Evolutionary conservation across 129 eudicot genomes (phyloP), one percentile per base, ranked within the genome.

Genomic region (Silybum marianum): DNA sequence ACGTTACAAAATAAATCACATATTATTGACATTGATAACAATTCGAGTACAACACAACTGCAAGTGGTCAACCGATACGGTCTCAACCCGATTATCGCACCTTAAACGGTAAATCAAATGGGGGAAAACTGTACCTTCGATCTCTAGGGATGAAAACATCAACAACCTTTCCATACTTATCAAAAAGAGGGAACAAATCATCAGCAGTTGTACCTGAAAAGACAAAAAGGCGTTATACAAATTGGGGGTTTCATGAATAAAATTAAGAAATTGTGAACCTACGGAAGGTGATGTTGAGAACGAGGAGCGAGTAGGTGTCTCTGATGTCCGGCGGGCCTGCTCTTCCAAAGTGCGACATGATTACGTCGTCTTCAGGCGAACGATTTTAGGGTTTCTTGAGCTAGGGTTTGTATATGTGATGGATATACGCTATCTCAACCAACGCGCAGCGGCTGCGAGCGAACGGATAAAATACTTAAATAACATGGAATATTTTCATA

Each of bases 251-350:
- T 62, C 28, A 39, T 48, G 30, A 10, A 19, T 48, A 26, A 26
- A 32, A 39, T 30, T 12, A 13, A 9, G 75, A 54, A 80, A 78
- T 51, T 63, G 4, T 0, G 2, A 38, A 23, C 58, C 40, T 87
- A 95, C 99, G 95, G 88, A 95, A 95, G 82, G 98, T 90, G 84
- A 95, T 91, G 88, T 95, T 95, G 90, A 92, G 99, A 76, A 95
- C 95, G 78, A 95, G 99, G 12, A 95, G 97, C 38, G 99, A 95
- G 87, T 86, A 93, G 68, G 99, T 95, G 87, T 95, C 99, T 72
- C 85, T 87, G 89, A 95, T 95, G 72, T 95, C 99, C 66, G 99
- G 99, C 39, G 99, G 99, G 13, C 99, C 99, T 8, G 95, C 83
- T 88, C 99, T 90, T 21, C 97, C 97, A 19, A 95, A 95, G 93